phyloP scores from a whole-genome alignment of 176 grass and related monocot genomes.

The Oryza officinalis region DNA sequence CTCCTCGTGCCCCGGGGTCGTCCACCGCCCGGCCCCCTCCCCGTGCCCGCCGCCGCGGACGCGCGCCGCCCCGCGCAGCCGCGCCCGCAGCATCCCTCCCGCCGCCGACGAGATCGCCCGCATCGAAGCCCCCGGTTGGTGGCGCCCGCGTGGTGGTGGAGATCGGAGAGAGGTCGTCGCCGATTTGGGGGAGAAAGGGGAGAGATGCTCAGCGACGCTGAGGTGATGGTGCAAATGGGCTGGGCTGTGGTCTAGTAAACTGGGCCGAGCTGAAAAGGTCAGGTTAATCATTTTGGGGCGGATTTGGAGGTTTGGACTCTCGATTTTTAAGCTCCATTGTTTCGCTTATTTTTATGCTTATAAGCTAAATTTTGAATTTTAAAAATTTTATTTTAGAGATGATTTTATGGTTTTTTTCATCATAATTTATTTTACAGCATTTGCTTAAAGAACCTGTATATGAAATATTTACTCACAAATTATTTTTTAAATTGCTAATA shows the following conservation, averaged over 20 bases:
- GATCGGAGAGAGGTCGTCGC: constrained; percentile 39
- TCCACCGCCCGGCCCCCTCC: constrained; percentile 77
- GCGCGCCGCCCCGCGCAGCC: constrained; percentile 42
- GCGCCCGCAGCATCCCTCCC: constrained; percentile 65
- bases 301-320: background rate
- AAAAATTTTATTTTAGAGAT: no score
- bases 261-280: background rate
- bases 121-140: constrained; percentile 40
- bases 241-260: background rate
- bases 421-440: no score
- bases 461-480: no score
- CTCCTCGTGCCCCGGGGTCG: constrained; percentile 69
- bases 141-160: constrained; percentile 24
- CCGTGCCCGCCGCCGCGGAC: constrained; percentile 57
- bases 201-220: background rate
- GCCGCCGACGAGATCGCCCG: constrained; percentile 64
- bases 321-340: no score
- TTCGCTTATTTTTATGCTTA: no score
- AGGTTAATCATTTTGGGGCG: background rate
- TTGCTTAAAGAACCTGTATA: no score
- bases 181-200: constrained; percentile 34
- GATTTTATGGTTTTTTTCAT: no score
- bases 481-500: no score
- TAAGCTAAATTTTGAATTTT: no score
- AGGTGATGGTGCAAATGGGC: constrained; percentile 5